Percentiles rank a stretch among this genome's conserved stretches.
These are phyloP conservation scores for Aspergillus baeticus DNA, from an alignment of 495 filamentous ascomycete species.

Conservation along the genomic window DNA sequence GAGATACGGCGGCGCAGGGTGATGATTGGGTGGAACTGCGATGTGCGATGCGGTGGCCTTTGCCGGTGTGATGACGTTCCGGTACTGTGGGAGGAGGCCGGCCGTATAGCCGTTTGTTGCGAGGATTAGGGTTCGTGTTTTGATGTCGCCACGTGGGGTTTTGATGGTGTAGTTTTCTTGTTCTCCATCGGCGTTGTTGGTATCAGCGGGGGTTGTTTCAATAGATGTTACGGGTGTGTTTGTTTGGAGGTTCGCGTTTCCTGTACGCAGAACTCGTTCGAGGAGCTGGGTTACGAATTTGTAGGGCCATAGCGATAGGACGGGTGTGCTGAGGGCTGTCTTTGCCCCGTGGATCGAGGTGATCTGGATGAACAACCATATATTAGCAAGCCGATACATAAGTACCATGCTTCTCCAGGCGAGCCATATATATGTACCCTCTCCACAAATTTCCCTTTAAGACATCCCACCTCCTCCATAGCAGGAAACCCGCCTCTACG, in stretches of 20 bases:
- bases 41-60: conserved; percentile 62
- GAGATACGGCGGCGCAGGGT: conserved; percentile 39
- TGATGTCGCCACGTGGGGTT: conserved; percentile 55
- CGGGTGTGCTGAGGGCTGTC: conserved; percentile 36
- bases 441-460: conserved; percentile 26
- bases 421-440: conserved; percentile 26
- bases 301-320: conserved; percentile 65
- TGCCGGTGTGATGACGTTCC: conserved; percentile 60
- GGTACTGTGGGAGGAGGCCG: conserved; percentile 53
- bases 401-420: no score
- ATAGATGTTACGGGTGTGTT: conserved; percentile 54
- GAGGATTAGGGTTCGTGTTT: conserved; percentile 54
- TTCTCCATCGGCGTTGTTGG: neutral
- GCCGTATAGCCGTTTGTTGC: conserved; percentile 76
- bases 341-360: conserved; percentile 34
- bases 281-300: conserved; percentile 61
- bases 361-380: no score
- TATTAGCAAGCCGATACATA: no score
- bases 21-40: conserved; percentile 40
- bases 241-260: conserved; percentile 58
- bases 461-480: conserved; percentile 15
- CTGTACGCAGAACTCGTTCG: conserved; percentile 47
- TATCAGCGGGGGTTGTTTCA: conserved; percentile 14
- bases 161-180: conserved; percentile 53
- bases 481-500: no score